phyloP scores from a whole-genome alignment of 805 yeast genomes.

The Kuraishia piskuri region DNA sequence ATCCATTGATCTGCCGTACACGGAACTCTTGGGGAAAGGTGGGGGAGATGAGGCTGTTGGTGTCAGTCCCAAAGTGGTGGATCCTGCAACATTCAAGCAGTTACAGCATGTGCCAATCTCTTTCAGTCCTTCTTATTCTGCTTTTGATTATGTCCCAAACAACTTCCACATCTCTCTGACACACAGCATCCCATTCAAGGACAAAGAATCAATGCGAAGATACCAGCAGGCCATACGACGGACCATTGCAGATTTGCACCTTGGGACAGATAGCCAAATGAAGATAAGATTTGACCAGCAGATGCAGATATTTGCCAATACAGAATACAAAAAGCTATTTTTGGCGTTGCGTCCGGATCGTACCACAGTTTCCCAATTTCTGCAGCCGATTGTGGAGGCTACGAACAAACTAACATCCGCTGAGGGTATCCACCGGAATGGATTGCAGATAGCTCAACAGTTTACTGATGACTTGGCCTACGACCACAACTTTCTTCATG shows the following conservation, averaged over 20 bases:
- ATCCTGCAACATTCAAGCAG: neutral
- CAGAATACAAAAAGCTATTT: neutral
- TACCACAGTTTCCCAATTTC: neutral
- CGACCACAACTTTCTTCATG: conserved; percentile 31
- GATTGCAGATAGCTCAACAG: conserved; percentile 22
- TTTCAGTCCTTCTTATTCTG: neutral
- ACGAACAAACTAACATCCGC: neutral
- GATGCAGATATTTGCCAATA: neutral
- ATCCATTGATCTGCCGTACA: neutral
- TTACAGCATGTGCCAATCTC: neutral
- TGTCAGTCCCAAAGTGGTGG: neutral
- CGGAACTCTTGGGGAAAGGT: neutral
- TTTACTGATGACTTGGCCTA: conserved; percentile 49
- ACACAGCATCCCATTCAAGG: neutral
- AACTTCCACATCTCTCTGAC: neutral
- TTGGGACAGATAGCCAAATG: neutral
- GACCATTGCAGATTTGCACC: neutral
- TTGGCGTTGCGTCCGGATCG: neutral
- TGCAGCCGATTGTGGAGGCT: neutral
- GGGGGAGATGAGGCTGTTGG: neutral
- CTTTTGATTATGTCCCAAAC: neutral
- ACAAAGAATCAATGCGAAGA: neutral
- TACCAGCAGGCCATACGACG: neutral
- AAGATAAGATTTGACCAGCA: neutral
- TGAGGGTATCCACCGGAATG: neutral